Evolutionary conservation across 441 rosid genomes (phyloP), one percentile per base, ranked within the genome.

Genomic region (Iberis amara): DNA sequence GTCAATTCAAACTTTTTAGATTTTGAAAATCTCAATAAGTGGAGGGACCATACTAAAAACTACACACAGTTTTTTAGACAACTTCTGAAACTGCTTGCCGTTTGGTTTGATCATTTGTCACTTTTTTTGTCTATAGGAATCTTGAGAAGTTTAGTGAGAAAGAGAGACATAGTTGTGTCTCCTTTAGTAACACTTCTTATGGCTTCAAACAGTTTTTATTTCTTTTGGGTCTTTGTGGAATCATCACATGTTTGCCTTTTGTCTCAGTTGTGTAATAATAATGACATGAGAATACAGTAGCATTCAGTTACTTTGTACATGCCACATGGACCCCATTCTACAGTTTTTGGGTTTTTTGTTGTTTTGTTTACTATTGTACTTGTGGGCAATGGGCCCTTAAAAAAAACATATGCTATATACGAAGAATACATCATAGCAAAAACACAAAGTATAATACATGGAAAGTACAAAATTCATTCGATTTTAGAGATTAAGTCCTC

Each of bases 181-280:
- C 21, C 32, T 45, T 51, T 26, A 26, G 6, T 14, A 44, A 44
- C 51, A 64, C 62, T 57, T 46, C 52, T 43, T 24, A 57, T 24
- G 27, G 52, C 44, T 45, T 35, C 8, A 12, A n/a, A 57, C 61
- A 57, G 23, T 26, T 3, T 26, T 3, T 5, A n/a, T 45, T 36
- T 45, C 15, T 57, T 57, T 46, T 57, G 62, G 68, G 69, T 57
- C 32, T 51, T 23, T 49, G 50, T 57, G 62, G 39, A 46, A 57
- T 57, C 62, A 57, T 57, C 62, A 58, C 62, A 47, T 58, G 54
- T 58, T 30, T 58, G 62, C 55, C 46, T 38, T 58, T 58, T 57
- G 62, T 57, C 62, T 58, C 1, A 28, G 23, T 24, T 58, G 39
- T 47, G 54, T 57, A 27, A 47, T 39, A 38, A 47, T 47, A 58